Evolutionary conservation across 495 filamentous ascomycete species (phyloP), one percentile per base, ranked within the genome.

Genomic region (Podospora comata): DNA sequence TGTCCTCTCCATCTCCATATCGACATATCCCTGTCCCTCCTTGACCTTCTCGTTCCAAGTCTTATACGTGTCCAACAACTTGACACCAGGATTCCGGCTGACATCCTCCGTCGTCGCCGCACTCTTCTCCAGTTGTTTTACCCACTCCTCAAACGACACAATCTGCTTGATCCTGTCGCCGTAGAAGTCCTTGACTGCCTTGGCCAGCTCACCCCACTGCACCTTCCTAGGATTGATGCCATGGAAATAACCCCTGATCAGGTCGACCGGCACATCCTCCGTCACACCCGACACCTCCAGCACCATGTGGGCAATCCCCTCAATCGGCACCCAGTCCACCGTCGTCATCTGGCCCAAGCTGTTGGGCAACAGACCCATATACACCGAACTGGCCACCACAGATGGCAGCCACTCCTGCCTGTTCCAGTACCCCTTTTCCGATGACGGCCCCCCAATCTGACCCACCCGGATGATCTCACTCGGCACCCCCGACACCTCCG

Each of bases 301-400:
- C 5, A 81, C 71, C 6, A 81, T 67, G 7, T 78, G 73, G 0
- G 80, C 77, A 62, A 85, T 76, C 4, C 81, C 72, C 15, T 82
- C 81, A n/a, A 80, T 75, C 0, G 86, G 85, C 4, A 85, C 78
- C 87, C 87, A 89, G 70, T 89, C 84, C 4, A 88, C 71, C 0
- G 68, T 71, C 5, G 77, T 75, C 70, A 81, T 74, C 15, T 65
- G 23, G 0, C 81, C 83, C 0, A 86, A 72, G 0, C 76, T 73
- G 11, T 71, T 62, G 0, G 83, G 84, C 1, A 86, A 68, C 2
- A 77, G 58, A 0, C 80, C 77, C 0, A 86, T 68, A 55, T 82
- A 76, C 13, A 79, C 72, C 26, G 77, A 82, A 34, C 77, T 81
- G 0, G 78, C 80, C 64, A 86, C 66, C 60, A 85, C 72, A 30